Evolutionary conservation across 306 rosid species (phyloP), one percentile per base, ranked within the genome.

Genomic region (Quercus suber): DNA sequence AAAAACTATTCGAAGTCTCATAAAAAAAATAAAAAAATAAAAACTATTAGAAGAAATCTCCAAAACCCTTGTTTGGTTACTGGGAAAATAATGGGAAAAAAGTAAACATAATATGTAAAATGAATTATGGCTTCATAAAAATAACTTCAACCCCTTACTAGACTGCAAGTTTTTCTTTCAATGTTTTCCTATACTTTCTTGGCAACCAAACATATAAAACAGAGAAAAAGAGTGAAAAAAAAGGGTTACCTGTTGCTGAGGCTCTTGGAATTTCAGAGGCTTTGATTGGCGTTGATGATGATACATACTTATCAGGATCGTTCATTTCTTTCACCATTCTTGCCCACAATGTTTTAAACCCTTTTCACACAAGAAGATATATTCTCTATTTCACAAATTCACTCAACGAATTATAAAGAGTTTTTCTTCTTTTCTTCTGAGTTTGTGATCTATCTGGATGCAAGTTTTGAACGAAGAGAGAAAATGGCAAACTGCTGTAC

Each of bases 241-340:
- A 60, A 17, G 68, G 21, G 11, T 35, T 63, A 81, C 85, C 85
- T 52, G 81, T 25, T 20, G 7, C 28, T 18, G 28, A 7, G 14
- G 13, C 75, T 23, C 57, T 78, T 35, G 74, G 65, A 59, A 53
- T 60, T 30, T 19, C 37, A 35, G 82, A n/a, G 76, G 60, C 69
- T 25, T 52, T 80, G 9, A 75, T 9, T 3, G 73, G 63, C n/a
- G 59, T 63, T 1, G 82, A 55, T 21, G 76, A 19, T 6, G 78
- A 76, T 35, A 77, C 55, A n/a, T 30, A 59, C 76, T 69, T 19
- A 19, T 43, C 76, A 19, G 57, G 21, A 51, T 8, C 74, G 27
- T 71, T 79, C 82, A 80, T 76, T 56, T 72, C 33, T 28, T 59
- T 77, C 25, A 18, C 55, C 55, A 25, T 51, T 69, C 30, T 76